Base-by-base conservation (phyloP, 2,329 filamentous ascomycete genomes). In the Diplodia corticola region DNA sequence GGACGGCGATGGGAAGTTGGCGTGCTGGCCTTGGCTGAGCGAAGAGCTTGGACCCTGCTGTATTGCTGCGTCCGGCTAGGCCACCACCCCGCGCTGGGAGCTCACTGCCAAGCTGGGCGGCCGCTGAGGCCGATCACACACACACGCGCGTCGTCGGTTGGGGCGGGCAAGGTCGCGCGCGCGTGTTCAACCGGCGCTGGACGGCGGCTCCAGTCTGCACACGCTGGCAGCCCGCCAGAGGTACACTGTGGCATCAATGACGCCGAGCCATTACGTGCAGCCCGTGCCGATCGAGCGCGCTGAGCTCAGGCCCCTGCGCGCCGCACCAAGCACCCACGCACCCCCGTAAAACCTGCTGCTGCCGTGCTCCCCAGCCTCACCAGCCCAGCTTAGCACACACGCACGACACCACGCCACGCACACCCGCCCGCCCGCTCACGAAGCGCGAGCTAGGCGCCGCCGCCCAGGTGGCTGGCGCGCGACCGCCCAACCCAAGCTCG, bases 171-270 rank as follows among this genome's bases (percentile, higher is more conserved):
- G 35, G 26, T 20, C 44, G 22, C 55, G 24, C 37, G n/a, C 57
- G 44, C 57, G 57, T 61, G 57, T 33, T 28, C 57, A 22, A 49
- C 33, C 57, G 40, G 57, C 44, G 57, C 57, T 61, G 57, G 57
- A 20, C n/a, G 40, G 13, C 13, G 30, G 13, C 6, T 24, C 22
- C 5, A 40, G 37, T 15, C 20, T 30, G 37, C 37, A 26, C 17
- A 44, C n/a, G 37, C 55, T 60, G 55, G 37, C 55, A 48, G 40
- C 37, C 9, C 37, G 17, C 26, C 20, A 28, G 7, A 60, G 40
- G 44, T 24, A 61, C 57, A 61, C 57, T 49, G 57, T 61, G 57
- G 57, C 57, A 61, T 61, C 57, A 61, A 61, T 61, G 57, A 61
- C 57, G 57, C 57, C 6, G 55, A 15, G 17, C 57, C 40, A 61